Percentiles rank a stretch among this genome's conserved stretches.
Conservation (phyloP, 2,329 filamentous ascomycete genomes). For the Alternaria novae-zelandiae region DNA sequence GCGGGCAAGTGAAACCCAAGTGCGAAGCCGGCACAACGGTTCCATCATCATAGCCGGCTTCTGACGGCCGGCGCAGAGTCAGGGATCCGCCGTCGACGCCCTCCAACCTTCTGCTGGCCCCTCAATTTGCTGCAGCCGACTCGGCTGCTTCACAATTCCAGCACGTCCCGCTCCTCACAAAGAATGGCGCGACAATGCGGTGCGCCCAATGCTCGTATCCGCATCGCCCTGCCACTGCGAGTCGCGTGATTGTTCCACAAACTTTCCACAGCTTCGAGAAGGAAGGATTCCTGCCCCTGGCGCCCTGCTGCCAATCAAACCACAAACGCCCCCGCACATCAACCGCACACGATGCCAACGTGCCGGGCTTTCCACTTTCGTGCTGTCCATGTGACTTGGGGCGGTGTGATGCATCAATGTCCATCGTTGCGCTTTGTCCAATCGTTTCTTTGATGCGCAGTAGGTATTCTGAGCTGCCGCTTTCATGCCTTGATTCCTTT, state of each 20-base stretch:
- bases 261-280: conserved; percentile 38
- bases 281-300: conserved; percentile 33
- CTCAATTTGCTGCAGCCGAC: conserved; percentile 11
- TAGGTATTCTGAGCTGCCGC: neutral
- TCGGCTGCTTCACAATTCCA: conserved; percentile 12
- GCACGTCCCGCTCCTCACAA: neutral
- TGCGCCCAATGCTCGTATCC: conserved; percentile 5
- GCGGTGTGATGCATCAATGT: conserved; percentile 39
- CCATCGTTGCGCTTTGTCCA: conserved; percentile 17
- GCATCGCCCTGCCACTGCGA: conserved; percentile 12
- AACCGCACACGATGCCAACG: conserved; percentile 9
- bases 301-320: conserved; percentile 31
- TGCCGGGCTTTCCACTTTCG: conserved; percentile 10
- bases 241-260: conserved; percentile 34
- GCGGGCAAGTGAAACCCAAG: conserved; percentile 35
- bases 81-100: conserved; percentile 19
- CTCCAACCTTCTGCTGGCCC: conserved; percentile 1
- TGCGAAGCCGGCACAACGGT: conserved; percentile 35
- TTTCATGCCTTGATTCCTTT: conserved; percentile 8
- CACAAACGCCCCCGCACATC: conserved; percentile 28
- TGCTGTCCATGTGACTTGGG: conserved; percentile 39
- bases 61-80: conserved; percentile 27
- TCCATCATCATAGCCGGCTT: conserved; percentile 29
- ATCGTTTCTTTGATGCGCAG: conserved; percentile 19
- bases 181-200: conserved; percentile 9